These are phyloP conservation scores for Labyrinthula sp. DNA, from an alignment of 352 stramenopile genomes.

Conservation along the genomic window DNA sequence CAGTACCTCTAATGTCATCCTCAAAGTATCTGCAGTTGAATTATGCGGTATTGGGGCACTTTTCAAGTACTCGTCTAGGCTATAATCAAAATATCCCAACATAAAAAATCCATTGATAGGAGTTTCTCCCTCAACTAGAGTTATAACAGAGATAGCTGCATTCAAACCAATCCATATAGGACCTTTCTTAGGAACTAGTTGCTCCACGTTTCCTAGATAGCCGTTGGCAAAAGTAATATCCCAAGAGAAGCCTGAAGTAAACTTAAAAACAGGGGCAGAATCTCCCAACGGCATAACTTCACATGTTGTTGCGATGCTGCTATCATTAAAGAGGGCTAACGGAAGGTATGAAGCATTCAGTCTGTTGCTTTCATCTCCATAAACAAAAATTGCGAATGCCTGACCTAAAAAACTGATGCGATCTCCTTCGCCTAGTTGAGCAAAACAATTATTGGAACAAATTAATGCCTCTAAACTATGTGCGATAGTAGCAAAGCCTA, in stretches of 20 bases:
- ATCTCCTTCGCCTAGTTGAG: slow-evolving; percentile 28
- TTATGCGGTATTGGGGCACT: slow-evolving; percentile 50
- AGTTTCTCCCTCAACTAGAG: slow-evolving; percentile 53
- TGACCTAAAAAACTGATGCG: slow-evolving; percentile 44
- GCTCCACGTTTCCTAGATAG: slow-evolving; percentile 45
- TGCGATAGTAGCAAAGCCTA: slow-evolving; percentile 13
- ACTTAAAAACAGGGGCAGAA: slow-evolving; percentile 50
- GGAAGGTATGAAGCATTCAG: too few species aligned
- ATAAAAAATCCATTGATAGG: slow-evolving; percentile 72
- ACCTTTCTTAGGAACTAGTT: slow-evolving; percentile 53
- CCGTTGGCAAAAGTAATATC: slow-evolving; percentile 48
- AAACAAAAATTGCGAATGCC: slow-evolving; percentile 39
- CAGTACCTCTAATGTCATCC: slow-evolving; percentile 60
- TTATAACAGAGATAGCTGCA: slow-evolving; percentile 52
- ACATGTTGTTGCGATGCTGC: too few species aligned
- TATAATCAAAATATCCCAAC: slow-evolving; percentile 51
- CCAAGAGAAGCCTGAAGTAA: slow-evolving; percentile 48
- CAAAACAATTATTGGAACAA: slow-evolving; percentile 4
- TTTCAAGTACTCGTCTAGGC: too few species aligned
- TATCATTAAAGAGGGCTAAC: too few species aligned
- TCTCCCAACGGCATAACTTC: too few species aligned
- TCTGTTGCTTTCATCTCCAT: too few species aligned
- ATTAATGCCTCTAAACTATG: neutral
- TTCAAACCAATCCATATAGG: slow-evolving; percentile 79
- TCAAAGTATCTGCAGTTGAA: slow-evolving; percentile 50